Conservation (phyloP, 169 alveolate species). For the Eimeria sp. region DNA sequence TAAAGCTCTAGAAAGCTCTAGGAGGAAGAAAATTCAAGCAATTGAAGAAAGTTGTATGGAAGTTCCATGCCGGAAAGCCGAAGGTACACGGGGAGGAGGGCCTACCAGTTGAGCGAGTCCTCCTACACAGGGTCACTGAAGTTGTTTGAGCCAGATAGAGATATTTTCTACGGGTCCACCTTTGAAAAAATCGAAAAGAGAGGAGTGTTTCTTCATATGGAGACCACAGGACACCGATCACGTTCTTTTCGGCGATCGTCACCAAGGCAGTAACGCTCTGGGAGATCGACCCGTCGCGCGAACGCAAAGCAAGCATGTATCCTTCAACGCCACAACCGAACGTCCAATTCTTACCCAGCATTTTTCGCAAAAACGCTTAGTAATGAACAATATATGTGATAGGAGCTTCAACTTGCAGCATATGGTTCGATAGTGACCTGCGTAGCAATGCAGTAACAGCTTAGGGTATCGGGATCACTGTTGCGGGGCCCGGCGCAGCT, state of each 20-base stretch:
- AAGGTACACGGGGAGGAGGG: no score
- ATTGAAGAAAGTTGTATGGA: no score
- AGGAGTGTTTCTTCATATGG: no score
- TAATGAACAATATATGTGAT: background rate
- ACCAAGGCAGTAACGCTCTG: background rate
- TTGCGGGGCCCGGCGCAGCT: background rate
- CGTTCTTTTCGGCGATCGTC: background rate
- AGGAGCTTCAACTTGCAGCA: background rate
- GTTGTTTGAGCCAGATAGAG: no score
- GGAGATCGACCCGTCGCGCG: background rate
- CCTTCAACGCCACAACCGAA: background rate
- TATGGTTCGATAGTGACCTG: background rate
- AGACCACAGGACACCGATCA: no score
- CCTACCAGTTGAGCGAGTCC: no score
- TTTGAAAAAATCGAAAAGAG: no score
- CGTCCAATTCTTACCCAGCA: background rate
- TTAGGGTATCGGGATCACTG: background rate
- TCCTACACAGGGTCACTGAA: no score
- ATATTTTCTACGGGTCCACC: no score
- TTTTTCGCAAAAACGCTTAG: background rate
- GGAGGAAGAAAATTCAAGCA: no score
- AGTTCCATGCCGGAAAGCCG: no score
- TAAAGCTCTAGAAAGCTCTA: no score
- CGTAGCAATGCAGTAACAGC: background rate
- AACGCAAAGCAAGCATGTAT: background rate